Conservation (phyloP, 208 protist genomes). For the Trypanosoma mega region DNA sequence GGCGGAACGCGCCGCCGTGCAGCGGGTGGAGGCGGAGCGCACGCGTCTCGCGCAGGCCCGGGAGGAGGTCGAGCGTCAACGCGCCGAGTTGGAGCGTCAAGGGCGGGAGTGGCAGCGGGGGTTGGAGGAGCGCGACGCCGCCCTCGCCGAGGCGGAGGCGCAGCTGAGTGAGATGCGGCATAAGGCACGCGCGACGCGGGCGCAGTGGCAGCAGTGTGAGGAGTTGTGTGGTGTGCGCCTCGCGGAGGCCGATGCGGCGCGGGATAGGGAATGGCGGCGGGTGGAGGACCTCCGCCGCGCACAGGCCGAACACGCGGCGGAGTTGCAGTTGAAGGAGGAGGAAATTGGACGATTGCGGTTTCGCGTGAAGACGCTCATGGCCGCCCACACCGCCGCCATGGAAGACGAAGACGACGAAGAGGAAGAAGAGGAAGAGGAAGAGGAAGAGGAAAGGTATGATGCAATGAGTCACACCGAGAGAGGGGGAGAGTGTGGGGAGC, state of each 20-base stretch:
- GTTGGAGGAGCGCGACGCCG: conserved; percentile 45
- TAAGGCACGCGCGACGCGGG: conserved; percentile 38
- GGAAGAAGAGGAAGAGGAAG: background rate
- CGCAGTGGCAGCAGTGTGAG: conserved; percentile 68
- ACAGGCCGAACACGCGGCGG: conserved; percentile 72
- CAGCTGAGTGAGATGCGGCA: conserved; percentile 46
- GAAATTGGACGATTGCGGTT: conserved; percentile 69
- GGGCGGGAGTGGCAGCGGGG: conserved; percentile 43
- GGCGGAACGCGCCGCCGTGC: conserved; percentile 47
- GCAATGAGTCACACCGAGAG: too few relatives aligned
- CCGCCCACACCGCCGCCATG: background rate
- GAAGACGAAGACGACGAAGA: background rate
- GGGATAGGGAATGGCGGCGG: conserved; percentile 62
- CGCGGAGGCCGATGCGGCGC: conserved; percentile 63
- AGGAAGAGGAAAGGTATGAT: too few relatives aligned
- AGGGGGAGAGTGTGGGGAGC: too few relatives aligned
- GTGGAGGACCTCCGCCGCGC: conserved; percentile 65
- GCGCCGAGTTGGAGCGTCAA: conserved; percentile 48
- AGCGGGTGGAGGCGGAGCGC: conserved; percentile 64
- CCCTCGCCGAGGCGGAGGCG: conserved; percentile 19
- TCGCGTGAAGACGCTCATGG: conserved; percentile 37
- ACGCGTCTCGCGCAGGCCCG: conserved; percentile 51
- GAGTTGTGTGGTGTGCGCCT: conserved; percentile 73
- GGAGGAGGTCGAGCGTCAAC: conserved; percentile 69
- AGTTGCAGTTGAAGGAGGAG: conserved; percentile 81